Base-by-base conservation (phyloP, 345 rosid genomes). In the Eucalyptus erythrocorys region DNA sequence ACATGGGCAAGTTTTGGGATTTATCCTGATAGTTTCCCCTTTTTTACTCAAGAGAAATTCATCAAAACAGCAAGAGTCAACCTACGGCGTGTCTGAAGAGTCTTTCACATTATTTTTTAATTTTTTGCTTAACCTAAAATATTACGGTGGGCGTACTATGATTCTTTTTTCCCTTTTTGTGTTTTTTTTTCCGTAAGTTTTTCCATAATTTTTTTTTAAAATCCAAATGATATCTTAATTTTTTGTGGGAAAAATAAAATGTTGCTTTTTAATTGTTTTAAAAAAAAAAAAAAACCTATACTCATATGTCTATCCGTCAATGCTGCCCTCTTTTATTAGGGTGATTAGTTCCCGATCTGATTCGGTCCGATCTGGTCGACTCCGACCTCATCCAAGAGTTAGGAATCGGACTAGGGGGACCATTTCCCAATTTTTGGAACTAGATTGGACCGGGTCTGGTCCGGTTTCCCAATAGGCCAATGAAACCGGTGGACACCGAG, bases 331-430 rank as follows among this genome's bases (percentile, higher is more conserved):
- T 13, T 61, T 51, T 51, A 51, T 51, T 21, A 51, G 10, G 26
- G 57, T 21, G 26, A 21, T 51, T 51, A 3, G 10, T 21, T 7
- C 10, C 5, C 2, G 1, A 51, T 51, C 0, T 26, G 2, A 51
- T 51, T 2, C 0, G 1, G 2, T 21, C 4, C 55, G 0, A 0
- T 50, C 7, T 17, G 9, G 26, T 51, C 10, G 21, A 3, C 2
- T 51, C 8, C 10, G 10, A 51, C 26, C 26, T 51, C 57, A 51
- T 51, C 8, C 26, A 51, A 51, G 4, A 8, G 57, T 51, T 51
- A 51, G 57, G 10, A 51, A 51, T 51, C 5, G 1, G 26, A 51
- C 26, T 51, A 19, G 57, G 2, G 22, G 26, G 26, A 51, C 4
- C 1, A 21, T 1, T 51, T 21, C 57, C 57, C 26, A 3, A 0